These are phyloP conservation scores for Teunomyces funiuensis DNA, from an alignment of 805 yeast genomes.

Conservation along the genomic window DNA sequence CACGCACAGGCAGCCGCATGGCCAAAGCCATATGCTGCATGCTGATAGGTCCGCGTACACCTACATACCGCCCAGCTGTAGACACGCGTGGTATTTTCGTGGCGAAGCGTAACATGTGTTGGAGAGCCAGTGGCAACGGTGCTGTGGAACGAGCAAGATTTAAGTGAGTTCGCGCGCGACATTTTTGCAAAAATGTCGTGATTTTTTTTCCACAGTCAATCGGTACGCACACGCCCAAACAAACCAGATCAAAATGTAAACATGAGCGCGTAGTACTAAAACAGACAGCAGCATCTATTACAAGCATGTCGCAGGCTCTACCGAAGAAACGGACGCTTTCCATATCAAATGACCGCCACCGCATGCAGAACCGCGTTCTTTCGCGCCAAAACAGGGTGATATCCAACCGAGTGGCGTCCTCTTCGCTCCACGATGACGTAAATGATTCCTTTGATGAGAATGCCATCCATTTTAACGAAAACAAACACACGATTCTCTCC, in stretches of 20 bases:
- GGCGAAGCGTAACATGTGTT: constrained; percentile 2
- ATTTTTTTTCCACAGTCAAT: no score
- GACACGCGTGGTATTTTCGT: constrained; percentile 1
- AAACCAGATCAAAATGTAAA: not conserved
- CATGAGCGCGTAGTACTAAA: not conserved
- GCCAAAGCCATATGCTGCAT: not conserved
- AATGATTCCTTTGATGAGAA: constrained; percentile 27
- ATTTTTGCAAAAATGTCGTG: not conserved
- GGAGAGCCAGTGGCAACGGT: constrained; percentile 1
- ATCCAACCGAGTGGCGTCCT: constrained; percentile 13
- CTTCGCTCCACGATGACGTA: constrained; percentile 6
- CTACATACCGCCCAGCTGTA: not conserved
- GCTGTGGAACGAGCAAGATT: constrained; percentile 1
- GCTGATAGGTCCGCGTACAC: not conserved
- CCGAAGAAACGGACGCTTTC: constrained; percentile 13
- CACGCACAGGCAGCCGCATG: constrained; percentile 4
- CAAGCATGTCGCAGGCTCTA: constrained; percentile 9
- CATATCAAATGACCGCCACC: constrained; percentile 5
- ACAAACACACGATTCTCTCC: constrained; percentile 41
- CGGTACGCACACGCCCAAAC: not conserved
- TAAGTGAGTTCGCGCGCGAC: not conserved
- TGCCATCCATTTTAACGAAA: constrained; percentile 43
- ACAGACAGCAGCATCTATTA: no score
- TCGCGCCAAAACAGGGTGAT: constrained; percentile 8
- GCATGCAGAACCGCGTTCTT: constrained; percentile 2